Conservation (phyloP, 1,284 basidiomycete species). For the Rhodotorula glutinis region DNA sequence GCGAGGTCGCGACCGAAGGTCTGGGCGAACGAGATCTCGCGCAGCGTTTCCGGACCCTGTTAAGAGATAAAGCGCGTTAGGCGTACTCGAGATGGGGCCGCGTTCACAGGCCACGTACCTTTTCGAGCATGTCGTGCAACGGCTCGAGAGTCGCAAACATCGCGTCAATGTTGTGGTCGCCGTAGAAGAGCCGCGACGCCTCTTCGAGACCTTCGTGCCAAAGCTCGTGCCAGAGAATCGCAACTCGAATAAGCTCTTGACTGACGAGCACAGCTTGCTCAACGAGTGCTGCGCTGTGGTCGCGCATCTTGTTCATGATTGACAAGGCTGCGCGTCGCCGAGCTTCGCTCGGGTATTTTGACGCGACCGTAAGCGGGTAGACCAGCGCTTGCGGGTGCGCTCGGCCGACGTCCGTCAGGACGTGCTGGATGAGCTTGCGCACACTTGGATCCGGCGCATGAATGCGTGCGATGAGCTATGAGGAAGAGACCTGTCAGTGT, state of each 20-base stretch:
- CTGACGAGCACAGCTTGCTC: slow-evolving; percentile 90
- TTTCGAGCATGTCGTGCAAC: slow-evolving; percentile 88
- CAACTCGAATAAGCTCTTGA: slow-evolving; percentile 93
- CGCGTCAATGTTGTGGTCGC: slow-evolving; percentile 96
- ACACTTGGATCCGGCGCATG: slow-evolving; percentile 89
- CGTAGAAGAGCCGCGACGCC: slow-evolving; percentile 94
- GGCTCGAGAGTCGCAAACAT: slow-evolving; percentile 96
- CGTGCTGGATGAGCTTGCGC: slow-evolving; percentile 80
- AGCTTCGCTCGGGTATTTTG: slow-evolving; percentile 83
- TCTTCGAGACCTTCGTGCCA: slow-evolving; percentile 99
- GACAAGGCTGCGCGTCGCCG: slow-evolving; percentile 78
- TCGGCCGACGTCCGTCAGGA: slow-evolving; percentile 89
- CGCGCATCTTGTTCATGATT: slow-evolving; percentile 92
- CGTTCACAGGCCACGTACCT: slow-evolving; percentile 54
- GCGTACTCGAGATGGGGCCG: background rate
- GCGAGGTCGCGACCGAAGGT: slow-evolving; percentile 89
- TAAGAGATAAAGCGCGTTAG: background rate
- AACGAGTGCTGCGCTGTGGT: slow-evolving; percentile 85
- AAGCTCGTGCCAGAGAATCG: slow-evolving; percentile 97
- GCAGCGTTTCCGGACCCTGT: slow-evolving; percentile 85
- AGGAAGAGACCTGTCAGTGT: slow-evolving; percentile 5
- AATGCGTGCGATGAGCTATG: slow-evolving; percentile 93
- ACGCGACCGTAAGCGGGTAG: slow-evolving; percentile 94
- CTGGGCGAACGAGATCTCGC: slow-evolving; percentile 94
- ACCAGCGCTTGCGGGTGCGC: slow-evolving; percentile 97